Base-by-base conservation (phyloP, 768 basidiomycete species). In the Kwoniella dejecticola region DNA sequence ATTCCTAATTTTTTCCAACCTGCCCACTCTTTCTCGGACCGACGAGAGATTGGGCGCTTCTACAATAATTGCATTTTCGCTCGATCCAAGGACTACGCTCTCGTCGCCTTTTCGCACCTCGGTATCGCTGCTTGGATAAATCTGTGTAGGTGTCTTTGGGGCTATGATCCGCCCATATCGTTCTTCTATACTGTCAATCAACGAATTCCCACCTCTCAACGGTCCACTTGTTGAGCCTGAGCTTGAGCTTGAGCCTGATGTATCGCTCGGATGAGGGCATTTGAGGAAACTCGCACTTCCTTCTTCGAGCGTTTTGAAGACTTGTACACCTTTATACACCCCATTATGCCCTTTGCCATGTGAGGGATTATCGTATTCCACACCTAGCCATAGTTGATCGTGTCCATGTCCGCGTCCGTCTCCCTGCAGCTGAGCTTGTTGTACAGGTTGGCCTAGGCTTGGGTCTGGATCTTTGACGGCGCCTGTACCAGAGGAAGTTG, bases 281-380 rank as follows among this genome's bases (percentile, higher is more conserved):
- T 72, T 74, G 27, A 77, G 21, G 48, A 77, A 77, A 33, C 68
- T 66, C 10, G 63, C 76, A 31, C 74, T 63, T 11, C 70, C 75
- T 21, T 67, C 38, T 52, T 67, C 59, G 15, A 60, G 41, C 11
- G 60, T 57, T 45, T 80, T 72, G 77, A 97, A 98, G 79, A 95
- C 93, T 40, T 82, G 83, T 64, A 82, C 84, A 47, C 86, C 88
- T 66, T 90, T 86, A 73, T 91, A 89, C 66, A 82, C 75, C 5
- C 95, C 95, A 68, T 89, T 85, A 76, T 97, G 93, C 2, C 64
- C 64, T 77, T 89, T 94, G 26, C 95, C 95, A 58, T 92, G 85
- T 7, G 76, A 62, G 19, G 87, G 84, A 70, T 91, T 87, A 73
- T 98, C 95, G 90, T 94, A 98, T 80, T 98, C 95, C 47, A 97